These are phyloP conservation scores for Pichia sp. DNA, from an alignment of 1,139 yeast species.

Conservation along the genomic window DNA sequence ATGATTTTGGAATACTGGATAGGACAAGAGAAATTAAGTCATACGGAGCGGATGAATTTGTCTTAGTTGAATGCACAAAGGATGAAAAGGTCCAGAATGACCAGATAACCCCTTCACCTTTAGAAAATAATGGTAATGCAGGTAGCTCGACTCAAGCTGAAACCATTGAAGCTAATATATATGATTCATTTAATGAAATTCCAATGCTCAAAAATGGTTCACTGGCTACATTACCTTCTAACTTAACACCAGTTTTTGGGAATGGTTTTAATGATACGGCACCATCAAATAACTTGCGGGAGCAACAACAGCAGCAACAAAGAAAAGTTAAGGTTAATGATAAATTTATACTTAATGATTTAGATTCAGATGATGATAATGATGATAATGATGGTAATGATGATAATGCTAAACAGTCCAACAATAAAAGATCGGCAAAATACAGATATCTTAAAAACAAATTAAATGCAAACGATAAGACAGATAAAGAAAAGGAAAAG, in stretches of 20 bases:
- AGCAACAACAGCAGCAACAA: neutral
- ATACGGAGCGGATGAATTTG: constrained; percentile 64
- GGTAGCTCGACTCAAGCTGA: neutral
- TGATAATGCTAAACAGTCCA: neutral
- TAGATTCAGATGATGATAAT: constrained; percentile 16
- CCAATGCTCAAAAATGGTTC: constrained; percentile 2
- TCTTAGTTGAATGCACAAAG: constrained; percentile 43
- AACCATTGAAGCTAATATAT: neutral
- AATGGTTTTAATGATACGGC: neutral
- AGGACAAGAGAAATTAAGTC: constrained; percentile 48
- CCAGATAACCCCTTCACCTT: constrained; percentile 49
- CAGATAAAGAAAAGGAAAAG: constrained; percentile 8
- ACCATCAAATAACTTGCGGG: neutral
- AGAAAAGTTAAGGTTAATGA: neutral
- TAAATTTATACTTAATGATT: constrained; percentile 8
- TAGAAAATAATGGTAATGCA: constrained; percentile 1
- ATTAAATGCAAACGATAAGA: neutral
- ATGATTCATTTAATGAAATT: neutral
- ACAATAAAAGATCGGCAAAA: neutral
- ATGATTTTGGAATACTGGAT: constrained; percentile 62
- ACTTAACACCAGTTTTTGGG: constrained; percentile 15
- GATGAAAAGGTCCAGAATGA: constrained; percentile 33
- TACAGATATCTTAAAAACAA: neutral
- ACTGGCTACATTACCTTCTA: constrained; percentile 15
- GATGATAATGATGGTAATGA: constrained; percentile 7